Base-by-base conservation (phyloP, 805 yeast species). In the Saccharomycopsis microspora region DNA sequence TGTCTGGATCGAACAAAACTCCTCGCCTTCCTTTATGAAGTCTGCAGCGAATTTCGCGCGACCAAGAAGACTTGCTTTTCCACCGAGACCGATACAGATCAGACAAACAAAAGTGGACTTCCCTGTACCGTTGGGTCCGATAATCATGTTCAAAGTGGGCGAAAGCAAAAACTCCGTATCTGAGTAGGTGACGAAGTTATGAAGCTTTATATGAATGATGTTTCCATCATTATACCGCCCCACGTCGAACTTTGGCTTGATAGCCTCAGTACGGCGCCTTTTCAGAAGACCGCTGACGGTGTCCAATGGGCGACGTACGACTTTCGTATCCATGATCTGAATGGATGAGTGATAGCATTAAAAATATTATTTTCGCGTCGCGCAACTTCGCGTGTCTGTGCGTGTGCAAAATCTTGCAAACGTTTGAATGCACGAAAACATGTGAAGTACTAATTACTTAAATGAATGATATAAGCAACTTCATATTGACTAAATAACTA, bases 101-200 rank as follows among this genome's bases (percentile, higher is more conserved):
- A 96, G 97, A 51, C 96, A 85, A 3, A 93, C 89, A 57, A 93
- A 76, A 0, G 97, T 87, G 37, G 93, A 81, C 58, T 93, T 93
- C 5, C 98, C 98, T 0, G 95, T 77, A 35, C 99, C 99, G 61
- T 93, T 93, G 8, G 97, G 97, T 0, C 97, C 98, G 46, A 93
- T 82, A 49, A 93, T 84, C 81, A 93, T 78, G 60, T 93, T 93
- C 59, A 93, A 69, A 1, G 81, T 70, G 0, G 97, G 96, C 0
- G 90, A 83, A 48, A 90, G 72, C 38, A 71, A 70, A 62, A 86
- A 87, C 79, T 82, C 88, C 0, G 85, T 78, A 42, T 73, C 64
- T 1, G 77, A 58, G 60, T 82, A 84, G 0, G 89, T 82, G 59
- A 85, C 84, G 66, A 82, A 82, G 59, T 82, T 80, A 46, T 59